Conservation (phyloP, 306 rosid species). For the Canavalia ensiformis region DNA sequence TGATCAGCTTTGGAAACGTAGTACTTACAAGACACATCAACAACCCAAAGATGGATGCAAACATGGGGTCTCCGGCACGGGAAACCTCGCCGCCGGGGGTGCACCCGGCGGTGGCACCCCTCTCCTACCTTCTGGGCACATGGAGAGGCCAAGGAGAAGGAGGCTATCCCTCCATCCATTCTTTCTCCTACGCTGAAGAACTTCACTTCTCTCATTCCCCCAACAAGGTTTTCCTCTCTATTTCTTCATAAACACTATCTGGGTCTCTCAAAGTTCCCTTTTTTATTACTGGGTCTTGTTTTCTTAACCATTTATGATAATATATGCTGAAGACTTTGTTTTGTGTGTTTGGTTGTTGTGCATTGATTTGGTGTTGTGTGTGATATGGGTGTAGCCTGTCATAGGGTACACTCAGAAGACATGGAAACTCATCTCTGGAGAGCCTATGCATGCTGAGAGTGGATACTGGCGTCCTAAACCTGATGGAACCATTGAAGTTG, state of each 20-base stretch:
- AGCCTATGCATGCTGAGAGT: slow-evolving; percentile 91
- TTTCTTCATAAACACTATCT: background rate
- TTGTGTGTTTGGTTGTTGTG: background rate
- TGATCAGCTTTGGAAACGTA: too few species aligned
- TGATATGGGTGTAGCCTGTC: slow-evolving; percentile 67
- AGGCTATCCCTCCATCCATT: slow-evolving; percentile 80
- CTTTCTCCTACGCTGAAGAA: slow-evolving; percentile 83
- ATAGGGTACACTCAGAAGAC: slow-evolving; percentile 85
- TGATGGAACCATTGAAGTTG: slow-evolving; percentile 81
- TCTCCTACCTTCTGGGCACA: slow-evolving; percentile 75
- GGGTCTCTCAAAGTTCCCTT: slow-evolving; percentile 18
- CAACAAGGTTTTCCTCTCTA: slow-evolving; percentile 63
- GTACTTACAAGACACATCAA: background rate
- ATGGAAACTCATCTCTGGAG: slow-evolving; percentile 79
- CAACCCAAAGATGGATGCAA: slow-evolving; percentile 42
- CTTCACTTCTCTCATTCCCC: slow-evolving; percentile 78
- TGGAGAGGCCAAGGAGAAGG: slow-evolving; percentile 94
- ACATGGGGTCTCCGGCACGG: slow-evolving; percentile 47
- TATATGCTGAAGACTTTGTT: background rate
- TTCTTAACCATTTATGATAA: background rate
- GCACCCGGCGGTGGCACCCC: slow-evolving; percentile 74
- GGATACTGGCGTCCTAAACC: slow-evolving; percentile 88
- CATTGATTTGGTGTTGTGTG: slow-evolving; percentile 24
- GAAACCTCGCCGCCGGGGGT: slow-evolving; percentile 37
- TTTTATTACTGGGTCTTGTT: slow-evolving; percentile 26